Evolutionary conservation across 495 filamentous ascomycete genomes (phyloP).

Genomic region (Aspergillus indologenus): DNA sequence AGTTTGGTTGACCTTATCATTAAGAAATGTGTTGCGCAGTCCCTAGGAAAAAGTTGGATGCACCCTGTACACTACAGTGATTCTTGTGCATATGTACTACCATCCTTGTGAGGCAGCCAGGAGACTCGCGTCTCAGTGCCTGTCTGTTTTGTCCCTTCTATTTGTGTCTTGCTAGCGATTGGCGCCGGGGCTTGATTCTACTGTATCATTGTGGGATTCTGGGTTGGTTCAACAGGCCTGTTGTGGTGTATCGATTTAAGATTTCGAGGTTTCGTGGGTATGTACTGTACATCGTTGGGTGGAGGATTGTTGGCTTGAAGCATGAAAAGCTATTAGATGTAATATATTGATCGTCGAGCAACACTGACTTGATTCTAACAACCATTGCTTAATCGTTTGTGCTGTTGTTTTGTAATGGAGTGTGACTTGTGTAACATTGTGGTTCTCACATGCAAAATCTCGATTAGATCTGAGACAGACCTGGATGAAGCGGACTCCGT

Average conservation of each 20-base stretch:
- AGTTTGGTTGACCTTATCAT: not conserved
- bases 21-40: not conserved
- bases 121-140: not conserved
- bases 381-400: not conserved
- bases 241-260: not conserved
- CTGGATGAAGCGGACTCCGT: too few species aligned
- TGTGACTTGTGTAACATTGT: too few species aligned
- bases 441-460: too few species aligned
- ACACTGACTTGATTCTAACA: not conserved
- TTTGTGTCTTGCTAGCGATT: constrained; percentile 11
- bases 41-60: not conserved
- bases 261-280: not conserved
- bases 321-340: not conserved
- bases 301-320: not conserved
- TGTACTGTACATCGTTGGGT: not conserved
- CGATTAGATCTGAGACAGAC: too few species aligned
- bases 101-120: not conserved
- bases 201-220: not conserved
- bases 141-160: not conserved
- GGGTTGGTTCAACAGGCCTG: not conserved
- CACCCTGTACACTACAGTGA: constrained; percentile 20
- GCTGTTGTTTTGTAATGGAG: too few species aligned
- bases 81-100: constrained; percentile 17
- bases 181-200: constrained; percentile 6
- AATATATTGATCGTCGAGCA: not conserved